A percentile compares a stretch with the other conserved stretches of the same genome.
Conservation (phyloP, 164 flowering plant genomes). For the Liriodendron chinense region DNA sequence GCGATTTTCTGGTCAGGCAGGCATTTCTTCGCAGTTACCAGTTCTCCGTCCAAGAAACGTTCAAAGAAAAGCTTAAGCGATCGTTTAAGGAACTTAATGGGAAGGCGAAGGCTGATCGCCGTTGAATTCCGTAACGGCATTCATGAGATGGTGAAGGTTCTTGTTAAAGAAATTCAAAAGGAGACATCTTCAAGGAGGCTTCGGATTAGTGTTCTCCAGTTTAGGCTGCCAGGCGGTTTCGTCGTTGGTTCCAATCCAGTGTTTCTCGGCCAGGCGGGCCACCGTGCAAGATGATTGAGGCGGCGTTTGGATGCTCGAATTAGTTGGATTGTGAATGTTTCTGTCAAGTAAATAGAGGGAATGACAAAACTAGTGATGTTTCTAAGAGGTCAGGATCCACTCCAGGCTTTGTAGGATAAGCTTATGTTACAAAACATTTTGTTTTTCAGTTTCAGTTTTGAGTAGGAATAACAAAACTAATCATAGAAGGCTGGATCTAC, state of each 20-base stretch:
- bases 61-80: slow-evolving; percentile 17
- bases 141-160: neutral
- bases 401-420: too few relatives aligned
- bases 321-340: too few relatives aligned
- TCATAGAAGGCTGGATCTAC: too few relatives aligned
- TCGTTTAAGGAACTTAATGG: slow-evolving; percentile 19
- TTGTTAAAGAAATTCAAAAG: slow-evolving; percentile 7
- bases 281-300: neutral
- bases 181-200: neutral
- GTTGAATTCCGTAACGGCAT: slow-evolving; percentile 11
- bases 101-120: slow-evolving; percentile 1
- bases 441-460: too few relatives aligned
- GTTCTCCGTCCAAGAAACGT: slow-evolving; percentile 18
- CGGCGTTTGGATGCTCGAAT: too few relatives aligned
- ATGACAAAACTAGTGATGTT: too few relatives aligned
- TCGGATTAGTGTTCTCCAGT: neutral
- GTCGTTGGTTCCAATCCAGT: neutral
- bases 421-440: too few relatives aligned
- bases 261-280: neutral
- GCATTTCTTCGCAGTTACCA: slow-evolving; percentile 40
- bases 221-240: slow-evolving; percentile 1
- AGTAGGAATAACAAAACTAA: too few relatives aligned
- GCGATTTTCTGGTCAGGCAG: slow-evolving; percentile 25
- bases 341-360: too few relatives aligned
- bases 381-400: too few relatives aligned